These are phyloP conservation scores for Escallonia herrerae DNA, from an alignment of 129 eudicot species.

Conservation along the genomic window DNA sequence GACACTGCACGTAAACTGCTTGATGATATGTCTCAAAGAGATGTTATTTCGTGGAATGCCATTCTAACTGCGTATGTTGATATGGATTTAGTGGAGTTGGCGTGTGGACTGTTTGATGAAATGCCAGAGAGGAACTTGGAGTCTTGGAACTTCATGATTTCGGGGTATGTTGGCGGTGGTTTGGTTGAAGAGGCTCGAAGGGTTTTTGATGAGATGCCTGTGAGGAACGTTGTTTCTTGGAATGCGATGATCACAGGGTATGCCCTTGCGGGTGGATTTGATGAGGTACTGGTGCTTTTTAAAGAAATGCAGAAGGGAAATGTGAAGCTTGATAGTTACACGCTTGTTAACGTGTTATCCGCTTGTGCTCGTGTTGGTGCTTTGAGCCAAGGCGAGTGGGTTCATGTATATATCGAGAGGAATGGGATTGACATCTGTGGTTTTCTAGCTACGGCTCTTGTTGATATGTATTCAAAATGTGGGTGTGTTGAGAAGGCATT, in stretches of 20 bases:
- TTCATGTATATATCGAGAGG: conserved; percentile 24
- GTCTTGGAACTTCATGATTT: conserved; percentile 50
- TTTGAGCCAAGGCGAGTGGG: conserved; percentile 43
- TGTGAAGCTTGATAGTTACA: conserved; percentile 32
- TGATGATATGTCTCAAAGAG: conserved; percentile 31
- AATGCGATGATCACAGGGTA: conserved; percentile 40
- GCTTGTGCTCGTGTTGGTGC: conserved; percentile 35
- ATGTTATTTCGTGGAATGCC: conserved; percentile 41
- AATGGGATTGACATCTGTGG: conserved; percentile 23
- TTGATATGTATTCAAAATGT: conserved; percentile 48
- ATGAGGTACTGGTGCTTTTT: conserved; percentile 37
- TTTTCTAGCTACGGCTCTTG: conserved; percentile 41
- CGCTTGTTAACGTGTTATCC: conserved; percentile 32
- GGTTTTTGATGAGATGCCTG: conserved; percentile 31
- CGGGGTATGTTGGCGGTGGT: conserved; percentile 32
- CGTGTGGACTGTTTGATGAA: conserved; percentile 25
- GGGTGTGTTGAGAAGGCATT: conserved; percentile 40
- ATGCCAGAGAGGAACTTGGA: conserved; percentile 41
- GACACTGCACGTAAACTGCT: conserved; percentile 29
- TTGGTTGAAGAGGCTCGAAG: conserved; percentile 28
- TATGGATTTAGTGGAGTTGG: conserved; percentile 28
- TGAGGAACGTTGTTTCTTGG: conserved; percentile 45
- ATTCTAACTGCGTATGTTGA: conserved; percentile 38
- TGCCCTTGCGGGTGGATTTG: conserved; percentile 21
- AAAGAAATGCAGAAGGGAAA: conserved; percentile 28